These are phyloP conservation scores for Wilhelminamyces savonicus DNA, from an alignment of 805 yeast genomes.

Conservation along the genomic window DNA sequence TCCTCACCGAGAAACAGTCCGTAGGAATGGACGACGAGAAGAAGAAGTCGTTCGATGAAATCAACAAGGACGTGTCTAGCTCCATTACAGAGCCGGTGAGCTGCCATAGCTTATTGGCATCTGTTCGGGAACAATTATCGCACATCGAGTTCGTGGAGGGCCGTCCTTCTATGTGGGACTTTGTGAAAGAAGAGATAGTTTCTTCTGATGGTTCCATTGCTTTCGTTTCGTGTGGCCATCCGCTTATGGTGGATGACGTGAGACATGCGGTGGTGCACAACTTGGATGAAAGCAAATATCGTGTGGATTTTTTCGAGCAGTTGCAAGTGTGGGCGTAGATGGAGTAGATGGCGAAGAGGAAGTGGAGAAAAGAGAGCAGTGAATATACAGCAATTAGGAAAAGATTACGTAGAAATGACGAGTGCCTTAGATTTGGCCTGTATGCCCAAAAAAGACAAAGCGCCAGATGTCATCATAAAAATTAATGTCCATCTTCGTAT, in stretches of 20 bases:
- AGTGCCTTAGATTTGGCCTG: too few relatives aligned
- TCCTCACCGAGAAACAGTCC: slow-evolving; percentile 1
- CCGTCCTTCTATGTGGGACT: slow-evolving; percentile 2
- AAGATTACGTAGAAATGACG: too few relatives aligned
- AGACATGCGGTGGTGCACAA: slow-evolving; percentile 4
- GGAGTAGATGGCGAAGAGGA: too few relatives aligned
- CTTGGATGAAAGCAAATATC: slow-evolving; percentile 1
- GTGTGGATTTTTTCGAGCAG: slow-evolving; percentile 13
- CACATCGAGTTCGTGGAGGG: slow-evolving; percentile 37
- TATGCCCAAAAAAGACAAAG: too few relatives aligned
- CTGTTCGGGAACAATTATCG: too few relatives aligned
- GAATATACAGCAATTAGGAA: too few relatives aligned
- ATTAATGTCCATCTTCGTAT: too few relatives aligned
- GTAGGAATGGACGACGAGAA: too few relatives aligned
- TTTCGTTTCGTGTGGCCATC: slow-evolving; percentile 8
- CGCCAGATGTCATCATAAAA: too few relatives aligned
- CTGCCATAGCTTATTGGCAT: too few relatives aligned
- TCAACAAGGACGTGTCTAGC: too few relatives aligned
- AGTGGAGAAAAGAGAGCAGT: too few relatives aligned
- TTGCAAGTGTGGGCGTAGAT: slow-evolving; percentile 15
- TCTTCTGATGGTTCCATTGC: slow-evolving; percentile 7
- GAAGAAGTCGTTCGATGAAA: slow-evolving; percentile 2
- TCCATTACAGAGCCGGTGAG: slow-evolving; percentile 6
- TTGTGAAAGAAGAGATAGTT: slow-evolving; percentile 9
- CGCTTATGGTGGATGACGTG: slow-evolving; percentile 8